Evolutionary conservation across 139 green algal genomes (phyloP), one percentile per base, ranked within the genome.

Genomic region (Chlorella sp.): DNA sequence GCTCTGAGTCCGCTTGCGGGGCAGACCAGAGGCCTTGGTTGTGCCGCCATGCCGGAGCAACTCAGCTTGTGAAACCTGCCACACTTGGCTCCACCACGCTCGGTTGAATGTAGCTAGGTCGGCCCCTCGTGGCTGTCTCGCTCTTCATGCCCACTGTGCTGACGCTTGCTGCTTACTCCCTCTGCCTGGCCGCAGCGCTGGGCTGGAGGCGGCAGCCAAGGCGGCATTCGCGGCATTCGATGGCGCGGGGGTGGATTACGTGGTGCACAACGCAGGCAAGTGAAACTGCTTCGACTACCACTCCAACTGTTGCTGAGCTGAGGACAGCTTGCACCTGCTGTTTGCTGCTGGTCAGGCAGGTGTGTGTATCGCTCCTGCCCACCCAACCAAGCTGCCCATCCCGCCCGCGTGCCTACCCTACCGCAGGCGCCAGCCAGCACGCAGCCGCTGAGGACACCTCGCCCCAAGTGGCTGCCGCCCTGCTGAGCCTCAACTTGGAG

Each of bases 401-500:
- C 8, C 74, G 2, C 74, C 68, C 17, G 6, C n/a, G 2, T 2
- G 62, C 43, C 72, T 32, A 1, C 5, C 60, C 58, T 48, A n/a
- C 30, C 73, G 64, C 87, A 94, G 94, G 92, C 51, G 90, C 89
- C 58, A 94, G 87, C 40, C 92, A 95, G 89, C 90, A 94, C 67
- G 91, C 90, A 26, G 82, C 91, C 32, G 95, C 89, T 5, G 84
- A 93, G 44, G 92, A 96, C 74, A 95, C 91, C 26, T 89, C 46
- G 0, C 19, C 76, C 19, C 81, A 92, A 11, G 90, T 97, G 20
- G 90, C 93, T 34, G 85, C 94, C 5, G 30, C 76, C 30, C 85
- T 98, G 68, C 86, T 98, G 60, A 64, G 82, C 19, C 83, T 96
- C n/a, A 98, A 98, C 88, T 85, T 94, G 9, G 67, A 96, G 86